A percentile compares a stretch with the other conserved stretches of the same genome.
phyloP scores from a whole-genome alignment of 768 basidiomycete species.

The Jaapia argillacea region DNA sequence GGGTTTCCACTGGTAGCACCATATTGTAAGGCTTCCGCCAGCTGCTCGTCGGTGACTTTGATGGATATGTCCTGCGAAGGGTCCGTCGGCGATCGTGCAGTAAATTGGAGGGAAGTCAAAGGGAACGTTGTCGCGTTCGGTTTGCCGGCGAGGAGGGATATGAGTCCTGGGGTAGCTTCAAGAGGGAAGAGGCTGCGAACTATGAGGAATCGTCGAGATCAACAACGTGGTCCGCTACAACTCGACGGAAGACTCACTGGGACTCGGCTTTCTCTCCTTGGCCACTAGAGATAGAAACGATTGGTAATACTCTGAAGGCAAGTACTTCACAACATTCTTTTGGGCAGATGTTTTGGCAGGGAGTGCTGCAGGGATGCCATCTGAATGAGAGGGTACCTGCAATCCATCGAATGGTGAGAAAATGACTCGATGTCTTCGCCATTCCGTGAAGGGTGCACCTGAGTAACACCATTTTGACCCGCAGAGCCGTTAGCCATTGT shows the following conservation, averaged over 20 bases:
- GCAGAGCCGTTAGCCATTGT: too few relatives aligned
- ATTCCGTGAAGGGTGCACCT: too few relatives aligned
- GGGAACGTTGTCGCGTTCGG: slow-evolving; percentile 90
- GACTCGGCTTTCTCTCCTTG: slow-evolving; percentile 51
- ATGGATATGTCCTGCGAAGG: slow-evolving; percentile 36
- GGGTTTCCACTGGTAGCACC: slow-evolving; percentile 61
- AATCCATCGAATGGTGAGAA: too few relatives aligned
- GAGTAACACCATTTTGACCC: too few relatives aligned
- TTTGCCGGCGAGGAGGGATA: slow-evolving; percentile 84
- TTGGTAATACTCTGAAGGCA: slow-evolving; percentile 46
- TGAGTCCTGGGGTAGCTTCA: slow-evolving; percentile 67
- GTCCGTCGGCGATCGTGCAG: slow-evolving; percentile 39
- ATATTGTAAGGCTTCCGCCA: slow-evolving; percentile 69
- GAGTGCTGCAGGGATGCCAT: not conserved
- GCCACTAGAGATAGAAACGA: slow-evolving; percentile 53
- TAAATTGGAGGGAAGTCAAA: slow-evolving; percentile 70
- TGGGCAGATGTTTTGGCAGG: too few relatives aligned
- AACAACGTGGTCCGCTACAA: slow-evolving; percentile 16
- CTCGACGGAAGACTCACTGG: slow-evolving; percentile 48
- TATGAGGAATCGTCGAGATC: slow-evolving; percentile 9
- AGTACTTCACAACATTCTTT: slow-evolving; percentile 9
- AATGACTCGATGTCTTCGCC: too few relatives aligned
- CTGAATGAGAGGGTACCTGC: not conserved
- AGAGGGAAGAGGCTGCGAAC: slow-evolving; percentile 64
- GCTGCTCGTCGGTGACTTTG: slow-evolving; percentile 44